phyloP scores from a whole-genome alignment of 2,329 filamentous ascomycete genomes.

The Cadophora malorum region DNA sequence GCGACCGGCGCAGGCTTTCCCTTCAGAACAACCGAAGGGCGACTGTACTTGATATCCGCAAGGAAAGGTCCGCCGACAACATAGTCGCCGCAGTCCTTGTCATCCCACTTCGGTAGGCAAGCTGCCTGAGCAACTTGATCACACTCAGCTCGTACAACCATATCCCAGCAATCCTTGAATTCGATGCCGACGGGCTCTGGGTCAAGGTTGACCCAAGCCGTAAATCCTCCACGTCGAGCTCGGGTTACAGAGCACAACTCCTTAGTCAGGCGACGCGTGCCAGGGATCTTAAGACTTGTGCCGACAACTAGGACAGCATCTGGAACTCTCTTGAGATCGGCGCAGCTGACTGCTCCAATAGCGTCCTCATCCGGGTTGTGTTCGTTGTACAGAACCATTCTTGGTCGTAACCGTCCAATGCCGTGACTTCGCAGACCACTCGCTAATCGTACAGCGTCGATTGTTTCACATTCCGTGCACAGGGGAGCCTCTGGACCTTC shows the following conservation, averaged over 20 bases:
- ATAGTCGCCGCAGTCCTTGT: slow-evolving; percentile 58
- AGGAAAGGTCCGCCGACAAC: slow-evolving; percentile 53
- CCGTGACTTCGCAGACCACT: slow-evolving; percentile 92
- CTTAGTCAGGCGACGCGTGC: slow-evolving; percentile 85
- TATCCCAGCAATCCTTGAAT: slow-evolving; percentile 91
- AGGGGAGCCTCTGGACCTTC: slow-evolving; percentile 82
- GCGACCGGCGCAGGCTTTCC: slow-evolving; percentile 44
- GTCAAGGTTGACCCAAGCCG: slow-evolving; percentile 94
- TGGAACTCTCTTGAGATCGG: slow-evolving; percentile 83
- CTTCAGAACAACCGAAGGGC: slow-evolving; percentile 53
- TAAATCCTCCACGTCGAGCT: slow-evolving; percentile 80
- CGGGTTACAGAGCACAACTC: slow-evolving; percentile 91
- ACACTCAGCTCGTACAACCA: slow-evolving; percentile 85
- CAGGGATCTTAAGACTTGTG: slow-evolving; percentile 93
- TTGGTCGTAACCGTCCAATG: slow-evolving; percentile 84
- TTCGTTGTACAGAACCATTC: slow-evolving; percentile 98
- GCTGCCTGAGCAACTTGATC: slow-evolving; percentile 84
- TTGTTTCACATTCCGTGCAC: slow-evolving; percentile 75
- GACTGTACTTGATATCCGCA: slow-evolving; percentile 48
- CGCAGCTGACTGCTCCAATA: slow-evolving; percentile 87
- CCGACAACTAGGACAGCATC: slow-evolving; percentile 95
- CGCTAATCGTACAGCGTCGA: slow-evolving; percentile 77
- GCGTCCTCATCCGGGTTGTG: slow-evolving; percentile 96
- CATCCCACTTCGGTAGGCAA: slow-evolving; percentile 65
- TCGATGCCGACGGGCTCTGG: slow-evolving; percentile 82